A percentile compares a stretch with the other conserved stretches of the same genome.
Evolutionary conservation across 805 yeast species (phyloP).

Genomic region (Candida ficus): DNA sequence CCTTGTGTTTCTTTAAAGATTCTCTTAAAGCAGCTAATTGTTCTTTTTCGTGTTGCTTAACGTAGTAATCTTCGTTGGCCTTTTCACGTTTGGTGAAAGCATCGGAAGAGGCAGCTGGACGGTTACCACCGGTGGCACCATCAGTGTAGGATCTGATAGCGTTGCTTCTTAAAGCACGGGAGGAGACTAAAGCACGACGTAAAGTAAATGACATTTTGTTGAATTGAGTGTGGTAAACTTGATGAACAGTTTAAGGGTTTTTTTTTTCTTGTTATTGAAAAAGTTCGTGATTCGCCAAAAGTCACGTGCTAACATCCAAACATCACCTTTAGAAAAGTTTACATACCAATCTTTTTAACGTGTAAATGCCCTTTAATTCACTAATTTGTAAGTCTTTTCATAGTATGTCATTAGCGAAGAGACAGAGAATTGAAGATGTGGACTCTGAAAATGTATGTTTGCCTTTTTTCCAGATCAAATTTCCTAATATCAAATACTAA

Average conservation of each 20-base stretch:
- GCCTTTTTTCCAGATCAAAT: no score
- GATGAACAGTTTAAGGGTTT: neutral
- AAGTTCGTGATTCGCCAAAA: constrained; percentile 15
- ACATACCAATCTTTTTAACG: no score
- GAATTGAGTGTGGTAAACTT: neutral
- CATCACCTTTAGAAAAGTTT: no score
- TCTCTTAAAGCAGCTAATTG: constrained; percentile 73
- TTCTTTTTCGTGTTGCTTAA: constrained; percentile 88
- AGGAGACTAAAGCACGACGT: constrained; percentile 33
- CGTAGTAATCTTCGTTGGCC: constrained; percentile 82
- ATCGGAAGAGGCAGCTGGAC: constrained; percentile 50
- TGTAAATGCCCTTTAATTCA: neutral
- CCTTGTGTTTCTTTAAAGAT: constrained; percentile 70
- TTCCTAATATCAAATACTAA: neutral
- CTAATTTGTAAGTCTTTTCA: neutral
- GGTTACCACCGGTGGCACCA: constrained; percentile 58
- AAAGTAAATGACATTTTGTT: constrained; percentile 20
- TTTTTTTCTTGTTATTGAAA: constrained; percentile 2
- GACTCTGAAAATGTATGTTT: neutral
- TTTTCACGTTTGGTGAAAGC: constrained; percentile 82
- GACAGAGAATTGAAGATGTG: constrained; percentile 19
- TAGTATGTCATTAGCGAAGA: constrained; percentile 32
- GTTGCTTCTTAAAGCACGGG: constrained; percentile 19
- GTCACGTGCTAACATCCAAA: constrained; percentile 10
- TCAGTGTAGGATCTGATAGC: constrained; percentile 37